phyloP scores from a whole-genome alignment of 352 stramenopile genomes.

The Phytophthora cajani region DNA sequence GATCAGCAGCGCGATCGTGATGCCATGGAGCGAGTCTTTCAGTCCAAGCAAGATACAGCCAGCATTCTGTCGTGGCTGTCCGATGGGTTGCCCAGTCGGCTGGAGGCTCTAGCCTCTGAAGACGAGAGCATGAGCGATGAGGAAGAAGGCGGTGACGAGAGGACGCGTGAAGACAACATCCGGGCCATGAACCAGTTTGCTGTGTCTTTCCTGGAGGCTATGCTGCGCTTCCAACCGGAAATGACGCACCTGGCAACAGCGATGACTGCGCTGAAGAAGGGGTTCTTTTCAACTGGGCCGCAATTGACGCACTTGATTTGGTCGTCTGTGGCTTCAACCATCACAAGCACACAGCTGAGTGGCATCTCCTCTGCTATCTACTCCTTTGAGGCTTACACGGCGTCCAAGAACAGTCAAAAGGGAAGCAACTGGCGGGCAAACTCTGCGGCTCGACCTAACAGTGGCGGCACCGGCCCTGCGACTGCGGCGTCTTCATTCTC shows the following conservation, averaged over 20 bases:
- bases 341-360: slow-evolving; percentile 69
- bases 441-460: slow-evolving; percentile 15
- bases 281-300: slow-evolving; percentile 72
- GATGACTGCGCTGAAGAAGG: slow-evolving; percentile 69
- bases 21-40: slow-evolving; percentile 79
- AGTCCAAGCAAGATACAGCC: slow-evolving; percentile 72
- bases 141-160: slow-evolving; percentile 31
- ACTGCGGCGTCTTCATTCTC: slow-evolving; percentile 58
- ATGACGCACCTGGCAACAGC: slow-evolving; percentile 58
- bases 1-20: slow-evolving; percentile 65
- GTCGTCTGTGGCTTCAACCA: slow-evolving; percentile 71
- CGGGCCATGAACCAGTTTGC: slow-evolving; percentile 84
- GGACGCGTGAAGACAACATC: slow-evolving; percentile 46
- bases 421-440: slow-evolving; percentile 20
- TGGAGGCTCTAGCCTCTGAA: slow-evolving; percentile 47
- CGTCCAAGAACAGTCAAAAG: slow-evolving; percentile 33
- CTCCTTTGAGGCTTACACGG: slow-evolving; percentile 43
- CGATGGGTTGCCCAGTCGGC: slow-evolving; percentile 49
- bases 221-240: slow-evolving; percentile 74
- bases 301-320: slow-evolving; percentile 82
- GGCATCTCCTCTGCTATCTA: slow-evolving; percentile 77
- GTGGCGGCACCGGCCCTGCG: slow-evolving; percentile 11
- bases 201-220: slow-evolving; percentile 66
- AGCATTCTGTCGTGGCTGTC: slow-evolving; percentile 72
- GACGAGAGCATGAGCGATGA: slow-evolving; percentile 44